These are phyloP conservation scores for Neonothopanus nambi DNA, from an alignment of 1,284 basidiomycete genomes.

Conservation along the genomic window DNA sequence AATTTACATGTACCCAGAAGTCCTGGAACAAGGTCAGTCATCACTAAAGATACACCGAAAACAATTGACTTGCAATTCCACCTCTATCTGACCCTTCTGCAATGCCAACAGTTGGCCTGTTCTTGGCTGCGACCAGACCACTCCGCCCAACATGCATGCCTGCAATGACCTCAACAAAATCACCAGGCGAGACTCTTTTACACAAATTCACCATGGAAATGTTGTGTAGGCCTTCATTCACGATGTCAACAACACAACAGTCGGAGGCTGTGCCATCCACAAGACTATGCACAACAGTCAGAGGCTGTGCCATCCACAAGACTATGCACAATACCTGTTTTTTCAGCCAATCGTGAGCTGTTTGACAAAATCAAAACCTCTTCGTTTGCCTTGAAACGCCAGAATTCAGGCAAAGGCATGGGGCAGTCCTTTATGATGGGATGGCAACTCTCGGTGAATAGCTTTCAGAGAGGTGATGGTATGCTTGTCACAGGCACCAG, in stretches of 20 bases:
- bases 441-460: not conserved
- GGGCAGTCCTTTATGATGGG: not conserved
- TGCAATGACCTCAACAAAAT: not conserved
- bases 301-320: not conserved
- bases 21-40: not conserved
- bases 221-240: not conserved
- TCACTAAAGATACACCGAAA: not conserved
- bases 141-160: not conserved
- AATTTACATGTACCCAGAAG: conserved; percentile 5
- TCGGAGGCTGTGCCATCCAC: no score
- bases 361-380: not conserved
- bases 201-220: not conserved
- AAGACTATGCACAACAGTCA: not conserved
- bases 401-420: conserved; percentile 3
- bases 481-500: not conserved
- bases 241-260: not conserved
- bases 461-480: not conserved
- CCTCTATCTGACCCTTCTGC: not conserved
- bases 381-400: not conserved
- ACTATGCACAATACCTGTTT: no score
- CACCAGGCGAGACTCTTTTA: not conserved
- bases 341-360: no score
- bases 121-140: not conserved
- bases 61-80: not conserved
- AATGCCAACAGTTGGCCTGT: not conserved